Evolutionary conservation across 352 stramenopile genomes (phyloP).

Genomic region (Globisporangium parvum): DNA sequence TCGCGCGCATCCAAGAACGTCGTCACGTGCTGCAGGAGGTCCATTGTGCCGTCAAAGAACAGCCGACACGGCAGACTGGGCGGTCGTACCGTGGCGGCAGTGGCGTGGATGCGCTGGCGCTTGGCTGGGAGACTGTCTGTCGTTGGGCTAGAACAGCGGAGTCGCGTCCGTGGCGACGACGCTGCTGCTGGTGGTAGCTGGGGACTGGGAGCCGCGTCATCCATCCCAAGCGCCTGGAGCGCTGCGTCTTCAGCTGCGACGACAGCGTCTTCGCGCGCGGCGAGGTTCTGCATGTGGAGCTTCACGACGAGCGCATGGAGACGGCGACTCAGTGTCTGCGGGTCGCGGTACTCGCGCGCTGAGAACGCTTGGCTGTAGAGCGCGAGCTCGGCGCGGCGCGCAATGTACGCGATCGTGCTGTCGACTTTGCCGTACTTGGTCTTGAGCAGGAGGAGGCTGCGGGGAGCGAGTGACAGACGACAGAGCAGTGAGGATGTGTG

Average conservation of each 20-base stretch:
- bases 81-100: background rate
- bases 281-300: conserved; percentile 51
- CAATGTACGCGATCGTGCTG: conserved; percentile 56
- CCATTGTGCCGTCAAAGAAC: conserved; percentile 42
- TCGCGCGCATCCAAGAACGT: conserved; percentile 32
- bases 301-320: conserved; percentile 57
- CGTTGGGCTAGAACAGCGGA: too few species aligned
- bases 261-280: conserved; percentile 26
- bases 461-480: background rate
- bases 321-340: conserved; percentile 45
- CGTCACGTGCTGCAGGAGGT: conserved; percentile 35
- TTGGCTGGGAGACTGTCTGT: background rate
- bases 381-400: conserved; percentile 44
- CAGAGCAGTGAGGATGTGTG: background rate
- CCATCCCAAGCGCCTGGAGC: background rate
- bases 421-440: conserved; percentile 57
- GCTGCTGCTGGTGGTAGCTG: too few species aligned
- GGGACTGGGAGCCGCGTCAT: too few species aligned
- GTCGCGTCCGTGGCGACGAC: too few species aligned
- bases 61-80: conserved; percentile 15
- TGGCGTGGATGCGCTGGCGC: background rate
- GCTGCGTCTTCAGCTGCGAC: conserved; percentile 20
- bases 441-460: conserved; percentile 52
- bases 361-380: conserved; percentile 51
- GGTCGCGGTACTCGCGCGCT: conserved; percentile 44